These are phyloP conservation scores for Tetraselmis striata DNA, from an alignment of 139 green algal species.

Conservation along the genomic window DNA sequence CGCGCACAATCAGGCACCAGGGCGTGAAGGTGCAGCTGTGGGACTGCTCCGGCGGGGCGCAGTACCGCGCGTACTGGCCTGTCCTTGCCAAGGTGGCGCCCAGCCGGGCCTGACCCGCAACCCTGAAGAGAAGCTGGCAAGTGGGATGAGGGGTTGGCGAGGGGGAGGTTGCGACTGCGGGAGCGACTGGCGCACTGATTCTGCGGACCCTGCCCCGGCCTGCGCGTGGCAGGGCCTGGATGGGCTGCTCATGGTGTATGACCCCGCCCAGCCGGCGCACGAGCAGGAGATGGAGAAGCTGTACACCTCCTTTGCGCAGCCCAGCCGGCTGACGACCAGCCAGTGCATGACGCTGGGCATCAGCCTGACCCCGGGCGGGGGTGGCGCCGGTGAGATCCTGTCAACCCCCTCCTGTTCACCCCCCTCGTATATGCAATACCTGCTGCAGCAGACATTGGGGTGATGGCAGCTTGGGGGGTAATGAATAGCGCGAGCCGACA, in stretches of 20 bases:
- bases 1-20: slow-evolving; percentile 29
- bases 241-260: slow-evolving; percentile 40
- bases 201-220: too few species aligned
- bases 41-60: slow-evolving; percentile 39
- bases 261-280: slow-evolving; percentile 35
- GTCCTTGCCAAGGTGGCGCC: slow-evolving; percentile 35
- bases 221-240: slow-evolving; percentile 51
- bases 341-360: slow-evolving; percentile 46
- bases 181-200: too few species aligned
- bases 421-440: too few species aligned
- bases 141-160: neutral
- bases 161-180: too few species aligned
- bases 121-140: too few species aligned
- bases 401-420: too few species aligned
- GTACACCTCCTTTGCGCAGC: slow-evolving; percentile 50
- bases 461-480: neutral
- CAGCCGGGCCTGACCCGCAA: too few species aligned
- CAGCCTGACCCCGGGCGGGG: neutral
- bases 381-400: neutral
- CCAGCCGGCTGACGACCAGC: slow-evolving; percentile 44
- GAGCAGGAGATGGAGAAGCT: slow-evolving; percentile 46
- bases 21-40: slow-evolving; percentile 47
- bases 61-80: slow-evolving; percentile 42
- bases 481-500: too few species aligned
- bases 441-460: too few species aligned